Evolutionary conservation across 2,329 filamentous ascomycete genomes (phyloP), one percentile per base, ranked within the genome.

Genomic region (Endoconidiophora polonica): DNA sequence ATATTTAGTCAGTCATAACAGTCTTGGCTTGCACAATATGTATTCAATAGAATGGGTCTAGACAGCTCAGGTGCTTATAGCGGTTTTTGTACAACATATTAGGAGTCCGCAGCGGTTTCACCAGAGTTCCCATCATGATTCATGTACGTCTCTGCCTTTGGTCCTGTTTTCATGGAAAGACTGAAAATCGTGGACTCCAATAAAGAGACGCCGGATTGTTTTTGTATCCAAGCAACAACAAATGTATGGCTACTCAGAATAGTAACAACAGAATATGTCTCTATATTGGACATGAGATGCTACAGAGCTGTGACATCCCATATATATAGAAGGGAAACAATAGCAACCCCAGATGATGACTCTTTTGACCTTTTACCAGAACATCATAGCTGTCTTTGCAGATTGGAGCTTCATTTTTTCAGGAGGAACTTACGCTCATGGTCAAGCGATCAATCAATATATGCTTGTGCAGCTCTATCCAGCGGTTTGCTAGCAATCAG

Each of bases 291-390:
- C 2, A 23, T 16, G 20, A n/a, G 10, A 46, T 9, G 18, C 20
- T 9, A 24, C 44, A 38, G 18, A n/a, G 33, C 44, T 38, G 36
- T 46, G 36, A 22, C 29, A n/a, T 38, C 20, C 20, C 33, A 16
- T 23, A 3, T 23, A 26, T 46, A n/a, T 39, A 5, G 12, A 26
- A 18, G 44, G 23, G 20, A 16, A 10, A 46, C 18, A 38, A 9
- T 16, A 41, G 44, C 41, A 44, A 23, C 38, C 44, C 48, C 48
- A 49, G 48, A 49, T 40, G 40, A 44, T 10, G 20, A 40, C 20
- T 26, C 41, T 26, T 49, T 40, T 44, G 48, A 49, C 48, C 48
- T 49, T 49, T 49, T 49, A 49, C 48, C 48, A 49, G n/a, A 42
- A 39, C 48, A 49, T 49, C 48, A 49, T 26, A 23, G 48, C 48